Base-by-base conservation (phyloP, 2,329 filamentous ascomycete species). In the Ophiostoma piceae region DNA sequence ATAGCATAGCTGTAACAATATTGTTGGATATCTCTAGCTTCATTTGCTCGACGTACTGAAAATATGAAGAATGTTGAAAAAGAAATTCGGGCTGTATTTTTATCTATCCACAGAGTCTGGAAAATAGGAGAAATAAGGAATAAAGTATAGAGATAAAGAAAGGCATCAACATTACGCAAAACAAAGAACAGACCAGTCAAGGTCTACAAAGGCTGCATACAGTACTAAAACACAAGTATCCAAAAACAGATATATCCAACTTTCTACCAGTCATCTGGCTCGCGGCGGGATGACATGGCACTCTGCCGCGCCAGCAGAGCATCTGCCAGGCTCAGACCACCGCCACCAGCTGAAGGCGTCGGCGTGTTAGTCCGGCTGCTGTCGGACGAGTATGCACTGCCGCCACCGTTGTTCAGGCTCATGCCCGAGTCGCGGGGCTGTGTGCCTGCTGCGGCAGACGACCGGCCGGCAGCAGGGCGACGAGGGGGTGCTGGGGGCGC, bases 241-340 rank as follows among this genome's bases (percentile, higher is more conserved):
- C n/a, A 57, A 57, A 57, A 9, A n/a, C 3, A 57, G 16, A 41
- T 1, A 41, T 12, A 41, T 47, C 43, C 2, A 47, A 47, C 7
- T 3, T n/a, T 16, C 43, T 67, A 91, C 89, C 89, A 91, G 76
- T 92, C 88, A 73, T 90, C 89, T 66, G 91, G 88, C 22, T 90
- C 88, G 26, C 89, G 85, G 78, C 87, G 87, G 75, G 85, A 87
- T 75, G 89, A 88, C 89, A 92, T 92, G 6, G 90, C 90, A 73
- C 87, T 88, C 81, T 94, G 90, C 75, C 92, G 84, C 62, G 90
- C 90, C 75, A 91, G 82, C 75, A 95, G 80, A n/a, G 91, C 91
- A 77, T 94, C 91, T 2, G 92, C 92, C 74, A 95, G 80, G 65
- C 90, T 91, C 74, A 94, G 80, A 51, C 90, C 90, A 67, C 90